Percentiles rank a stretch among this genome's conserved stretches.
These are phyloP conservation scores for Apiospora rasikravindrae DNA, from an alignment of 2,329 filamentous ascomycete genomes.

Conservation along the genomic window DNA sequence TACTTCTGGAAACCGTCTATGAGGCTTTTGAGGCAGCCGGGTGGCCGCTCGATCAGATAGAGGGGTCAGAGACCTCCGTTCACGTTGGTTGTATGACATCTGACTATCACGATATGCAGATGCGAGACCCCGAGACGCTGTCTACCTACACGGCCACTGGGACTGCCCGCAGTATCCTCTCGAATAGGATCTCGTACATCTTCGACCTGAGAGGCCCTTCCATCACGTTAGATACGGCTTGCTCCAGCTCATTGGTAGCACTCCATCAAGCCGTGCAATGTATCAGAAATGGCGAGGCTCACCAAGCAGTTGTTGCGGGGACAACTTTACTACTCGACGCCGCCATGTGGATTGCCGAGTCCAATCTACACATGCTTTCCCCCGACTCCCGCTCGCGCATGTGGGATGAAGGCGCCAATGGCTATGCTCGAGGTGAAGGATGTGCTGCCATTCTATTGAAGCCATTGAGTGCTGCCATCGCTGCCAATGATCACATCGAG, in stretches of 20 bases:
- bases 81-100: slow-evolving; percentile 26
- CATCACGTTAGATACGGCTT: slow-evolving; percentile 39
- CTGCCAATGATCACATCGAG: slow-evolving; percentile 44
- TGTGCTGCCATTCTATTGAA: slow-evolving; percentile 49
- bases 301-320: slow-evolving; percentile 14
- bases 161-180: slow-evolving; percentile 28
- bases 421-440: slow-evolving; percentile 55
- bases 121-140: neutral
- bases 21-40: slow-evolving; percentile 30
- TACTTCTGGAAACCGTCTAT: slow-evolving; percentile 29
- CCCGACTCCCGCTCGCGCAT: slow-evolving; percentile 33
- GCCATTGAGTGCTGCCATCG: slow-evolving; percentile 46
- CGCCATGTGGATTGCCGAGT: slow-evolving; percentile 12
- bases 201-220: slow-evolving; percentile 38
- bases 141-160: slow-evolving; percentile 29
- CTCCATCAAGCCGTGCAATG: slow-evolving; percentile 36
- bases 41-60: slow-evolving; percentile 24
- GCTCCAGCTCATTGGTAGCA: slow-evolving; percentile 36
- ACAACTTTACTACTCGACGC: slow-evolving; percentile 22
- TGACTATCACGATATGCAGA: slow-evolving; percentile 14
- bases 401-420: slow-evolving; percentile 46
- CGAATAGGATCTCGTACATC: slow-evolving; percentile 38
- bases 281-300: slow-evolving; percentile 29
- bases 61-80: slow-evolving; percentile 26
- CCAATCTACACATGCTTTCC: slow-evolving; percentile 32